Base-by-base conservation (phyloP, 305 asterid genomes). In the Striga hermonthica region DNA sequence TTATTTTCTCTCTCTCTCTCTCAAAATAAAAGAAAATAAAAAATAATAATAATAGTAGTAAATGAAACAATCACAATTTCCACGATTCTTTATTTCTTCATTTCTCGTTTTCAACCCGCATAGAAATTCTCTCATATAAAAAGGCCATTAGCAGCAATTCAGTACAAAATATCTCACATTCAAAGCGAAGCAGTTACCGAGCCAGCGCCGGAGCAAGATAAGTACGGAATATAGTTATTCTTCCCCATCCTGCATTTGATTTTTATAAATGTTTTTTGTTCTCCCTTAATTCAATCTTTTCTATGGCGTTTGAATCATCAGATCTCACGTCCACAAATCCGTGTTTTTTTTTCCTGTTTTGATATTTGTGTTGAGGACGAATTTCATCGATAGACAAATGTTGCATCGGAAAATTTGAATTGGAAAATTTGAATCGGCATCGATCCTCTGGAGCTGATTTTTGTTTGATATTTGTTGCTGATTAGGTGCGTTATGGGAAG, bases 401-500 rank as follows among this genome's bases (percentile, higher is more conserved):
- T 48, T 61, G 50, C 73, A 59, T 68, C 68, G 65, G 54, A 35
- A 59, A 9, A 22, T 40, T 6, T 6, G 31, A 22, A 22, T 22
- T 22, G 2, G 31, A 22, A 22, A 22, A 2, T 22, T 22, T 48
- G 47, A 6, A 41, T 54, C 55, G 41, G 55, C n/a, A 34, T 38
- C 58, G 60, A 49, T 63, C 44, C 22, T 35, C 63, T 39, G 4
- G n/a, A 31, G 55, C 48, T 44, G 12, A 59, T 39, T 56, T 56
- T 60, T 28, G 67, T 43, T 72, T 36, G 60, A 50, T 59, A n/a
- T 72, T 77, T 64, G 65, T 60, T 65, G 74, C 59, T 15, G 39
- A 4, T 48, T 72, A 57, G 82, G 61, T n/a, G 43, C 6, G 38
- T 66, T 74, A 91, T 91, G 96, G 86, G 79, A 83, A 82, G 72